Evolutionary conservation across 2,329 filamentous ascomycete genomes (phyloP), one percentile per base, ranked within the genome.

Genomic region (Pseudogymnoascus sp.): DNA sequence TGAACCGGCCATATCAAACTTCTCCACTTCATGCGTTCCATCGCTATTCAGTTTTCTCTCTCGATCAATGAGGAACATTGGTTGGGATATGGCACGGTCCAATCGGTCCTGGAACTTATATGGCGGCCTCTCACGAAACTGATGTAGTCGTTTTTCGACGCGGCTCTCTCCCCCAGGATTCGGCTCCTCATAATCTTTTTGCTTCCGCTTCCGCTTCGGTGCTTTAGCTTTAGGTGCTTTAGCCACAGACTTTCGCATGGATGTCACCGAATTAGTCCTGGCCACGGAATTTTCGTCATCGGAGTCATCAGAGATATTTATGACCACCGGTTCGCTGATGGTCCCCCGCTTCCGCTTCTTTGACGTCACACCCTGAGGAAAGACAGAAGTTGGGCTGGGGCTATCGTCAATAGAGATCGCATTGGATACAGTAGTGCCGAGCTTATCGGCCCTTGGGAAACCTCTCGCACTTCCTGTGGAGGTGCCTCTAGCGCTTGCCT

Each of bases 31-130:
- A 37, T 67, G 62, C 4, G 76, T 78, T 4, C 76, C 77, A 38
- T 71, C 69, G 8, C 80, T 74, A 60, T 71, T 75, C 14, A 49
- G 55, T 7, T 23, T 67, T 40, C 63, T 65, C 8, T 67, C 65
- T 45, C 84, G 78, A 43, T 79, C 78, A 21, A 87, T 75, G 6
- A 87, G 78, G 62, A 82, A 84, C 77, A 88, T 83, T 21, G 80
- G 79, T 66, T 84, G 81, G 5, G 75, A 79, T 23, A 72, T 71
- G 4, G 81, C 81, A 59, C 83, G 78, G 2, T 73, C 70, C 11
- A 82, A 75, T 63, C 81, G 76, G 18, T 78, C 74, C 2, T 78
- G 66, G 69, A 79, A 84, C 1, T 74, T 73, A 16, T 72, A 67
- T 3, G 83, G 81, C 31, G 82, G 69, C 33, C 75, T 71, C 5